Percentiles rank a stretch among this genome's conserved stretches.
Evolutionary conservation across 1,284 basidiomycete genomes (phyloP).

Genomic region (Mycosarcoma maydis): DNA sequence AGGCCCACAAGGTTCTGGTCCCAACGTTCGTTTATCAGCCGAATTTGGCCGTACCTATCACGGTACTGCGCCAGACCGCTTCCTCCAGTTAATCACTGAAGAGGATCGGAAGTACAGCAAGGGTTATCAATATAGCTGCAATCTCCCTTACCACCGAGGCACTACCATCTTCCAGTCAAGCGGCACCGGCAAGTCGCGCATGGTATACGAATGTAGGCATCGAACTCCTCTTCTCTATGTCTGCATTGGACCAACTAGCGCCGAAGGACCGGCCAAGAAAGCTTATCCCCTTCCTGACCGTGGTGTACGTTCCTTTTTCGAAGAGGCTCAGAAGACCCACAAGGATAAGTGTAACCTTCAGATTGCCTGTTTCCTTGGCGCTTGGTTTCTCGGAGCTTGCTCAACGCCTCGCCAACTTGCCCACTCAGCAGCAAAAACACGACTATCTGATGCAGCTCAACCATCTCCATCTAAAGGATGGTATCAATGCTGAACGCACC

Average conservation of each 20-base stretch:
- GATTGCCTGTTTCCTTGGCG: constrained; percentile 7
- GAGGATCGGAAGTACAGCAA: not conserved
- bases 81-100: constrained; percentile 7
- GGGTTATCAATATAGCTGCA: not conserved
- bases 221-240: constrained; percentile 20
- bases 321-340: not conserved
- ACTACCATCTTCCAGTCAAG: constrained; percentile 26
- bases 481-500: not conserved
- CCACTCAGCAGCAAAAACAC: not conserved
- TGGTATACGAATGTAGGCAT: constrained; percentile 8
- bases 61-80: constrained; percentile 7
- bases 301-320: constrained; percentile 3
- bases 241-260: constrained; percentile 5
- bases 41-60: constrained; percentile 1
- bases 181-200: constrained; percentile 30
- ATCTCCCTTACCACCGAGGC: constrained; percentile 9
- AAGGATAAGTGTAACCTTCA: constrained; percentile 1
- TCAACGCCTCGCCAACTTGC: not conserved
- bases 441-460: not conserved
- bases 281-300: constrained; percentile 12
- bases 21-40: not conserved
- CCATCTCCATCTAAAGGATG: not conserved
- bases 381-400: constrained; percentile 7
- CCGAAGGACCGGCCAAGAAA: not conserved
- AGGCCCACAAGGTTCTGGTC: no score